These are phyloP conservation scores for Arthrobotrys musiformis DNA, from an alignment of 2,329 filamentous ascomycete genomes.

Conservation along the genomic window DNA sequence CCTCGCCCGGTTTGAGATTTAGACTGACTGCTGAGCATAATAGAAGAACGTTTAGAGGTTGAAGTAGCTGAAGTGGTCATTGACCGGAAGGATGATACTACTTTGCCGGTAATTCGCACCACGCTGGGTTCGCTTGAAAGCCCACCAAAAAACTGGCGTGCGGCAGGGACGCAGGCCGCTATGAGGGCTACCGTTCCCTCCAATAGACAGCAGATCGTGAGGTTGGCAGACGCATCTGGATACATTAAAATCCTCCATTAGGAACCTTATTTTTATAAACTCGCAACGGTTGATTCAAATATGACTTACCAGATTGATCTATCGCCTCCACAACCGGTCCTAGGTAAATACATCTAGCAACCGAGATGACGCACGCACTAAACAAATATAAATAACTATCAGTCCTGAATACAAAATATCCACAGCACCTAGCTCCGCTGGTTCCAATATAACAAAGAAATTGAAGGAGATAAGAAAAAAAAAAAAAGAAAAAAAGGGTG, in stretches of 20 bases:
- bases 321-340: conserved; percentile 31
- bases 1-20: conserved; percentile 15
- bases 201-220: conserved; percentile 46
- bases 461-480: no score
- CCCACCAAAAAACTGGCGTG: conserved; percentile 38
- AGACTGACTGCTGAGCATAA: conserved; percentile 27
- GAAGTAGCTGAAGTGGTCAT: conserved; percentile 15
- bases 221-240: conserved; percentile 41
- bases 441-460: no score
- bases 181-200: conserved; percentile 37
- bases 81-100: conserved; percentile 46
- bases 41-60: conserved; percentile 41
- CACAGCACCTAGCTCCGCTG: no score
- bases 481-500: no score
- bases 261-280: no score
- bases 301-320: conserved; percentile 29
- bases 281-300: no score
- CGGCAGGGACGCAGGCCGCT: conserved; percentile 39
- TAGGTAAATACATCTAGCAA: conserved; percentile 38
- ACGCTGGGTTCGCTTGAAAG: conserved; percentile 24
- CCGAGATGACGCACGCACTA: conserved; percentile 37
- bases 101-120: conserved; percentile 22
- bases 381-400: not conserved
- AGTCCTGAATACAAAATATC: not conserved
- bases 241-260: no score